Conservation (phyloP, 208 protist species). For the Endotrypanum monterogeii region DNA sequence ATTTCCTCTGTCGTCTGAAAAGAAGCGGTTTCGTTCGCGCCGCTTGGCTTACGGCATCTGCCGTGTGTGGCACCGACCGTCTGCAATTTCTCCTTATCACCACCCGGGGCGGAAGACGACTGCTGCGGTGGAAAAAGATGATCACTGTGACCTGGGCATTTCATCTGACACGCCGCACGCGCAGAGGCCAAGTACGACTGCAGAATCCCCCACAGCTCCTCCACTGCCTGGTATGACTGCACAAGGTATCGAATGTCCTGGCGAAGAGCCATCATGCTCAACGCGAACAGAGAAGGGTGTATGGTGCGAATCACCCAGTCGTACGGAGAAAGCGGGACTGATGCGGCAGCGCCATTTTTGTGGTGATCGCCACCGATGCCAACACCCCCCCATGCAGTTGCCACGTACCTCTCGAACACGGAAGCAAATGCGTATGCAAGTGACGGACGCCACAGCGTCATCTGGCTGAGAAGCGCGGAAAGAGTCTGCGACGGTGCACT, state of each 20-base stretch:
- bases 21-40: background rate
- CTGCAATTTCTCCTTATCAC: background rate
- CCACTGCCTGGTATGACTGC: slow-evolving; percentile 24
- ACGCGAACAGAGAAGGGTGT: slow-evolving; percentile 13
- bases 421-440: slow-evolving; percentile 9
- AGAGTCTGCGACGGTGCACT: background rate
- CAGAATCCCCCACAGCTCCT: slow-evolving; percentile 26
- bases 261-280: slow-evolving; percentile 21
- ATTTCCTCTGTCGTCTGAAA: background rate
- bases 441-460: slow-evolving; percentile 16
- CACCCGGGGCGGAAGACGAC: background rate
- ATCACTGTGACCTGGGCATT: background rate
- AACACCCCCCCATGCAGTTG: background rate
- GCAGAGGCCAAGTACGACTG: slow-evolving; percentile 1
- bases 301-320: slow-evolving; percentile 5
- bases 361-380: background rate
- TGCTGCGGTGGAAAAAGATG: background rate
- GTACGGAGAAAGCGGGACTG: slow-evolving; percentile 10
- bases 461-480: background rate
- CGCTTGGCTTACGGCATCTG: background rate
- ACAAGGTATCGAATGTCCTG: slow-evolving; percentile 28
- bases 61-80: background rate
- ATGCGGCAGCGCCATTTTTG: background rate
- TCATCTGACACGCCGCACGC: slow-evolving; percentile 5
- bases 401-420: slow-evolving; percentile 6